Conservation (phyloP, 148 eudicot species). For the Rhododendron simsii region DNA sequence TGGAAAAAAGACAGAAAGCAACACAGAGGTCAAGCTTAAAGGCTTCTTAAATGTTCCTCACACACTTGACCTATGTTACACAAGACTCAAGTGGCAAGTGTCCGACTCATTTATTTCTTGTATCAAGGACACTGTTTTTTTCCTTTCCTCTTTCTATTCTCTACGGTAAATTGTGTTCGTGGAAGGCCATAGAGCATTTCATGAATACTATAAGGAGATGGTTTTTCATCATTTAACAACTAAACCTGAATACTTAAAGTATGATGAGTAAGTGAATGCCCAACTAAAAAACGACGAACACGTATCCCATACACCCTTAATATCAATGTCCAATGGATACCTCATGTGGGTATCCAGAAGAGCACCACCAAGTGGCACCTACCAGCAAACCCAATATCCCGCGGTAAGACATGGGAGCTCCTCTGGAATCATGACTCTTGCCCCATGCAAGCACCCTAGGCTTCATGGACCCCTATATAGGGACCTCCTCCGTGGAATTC, state of each 20-base stretch:
- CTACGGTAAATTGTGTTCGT: background rate
- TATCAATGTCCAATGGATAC: background rate
- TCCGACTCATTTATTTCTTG: background rate
- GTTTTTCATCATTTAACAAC: background rate
- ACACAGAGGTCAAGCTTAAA: background rate
- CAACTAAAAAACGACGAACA: background rate
- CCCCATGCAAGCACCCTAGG: background rate
- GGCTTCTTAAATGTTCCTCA: background rate
- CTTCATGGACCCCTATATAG: background rate
- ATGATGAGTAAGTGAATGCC: background rate
- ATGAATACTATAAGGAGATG: background rate
- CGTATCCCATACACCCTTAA: background rate
- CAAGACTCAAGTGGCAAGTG: background rate
- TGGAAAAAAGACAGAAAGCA: slow-evolving; percentile 24
- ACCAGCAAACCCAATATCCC: background rate
- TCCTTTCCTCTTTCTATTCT: background rate
- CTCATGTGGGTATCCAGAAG: background rate
- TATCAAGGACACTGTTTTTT: background rate
- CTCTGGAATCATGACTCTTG: background rate
- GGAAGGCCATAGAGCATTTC: background rate
- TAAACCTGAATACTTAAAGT: background rate
- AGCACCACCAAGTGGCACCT: background rate
- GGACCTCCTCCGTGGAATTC: background rate
- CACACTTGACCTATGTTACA: background rate
- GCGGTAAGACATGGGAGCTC: background rate